phyloP scores from a whole-genome alignment of 2,329 filamentous ascomycete genomes.

The Colletotrichum truncatum region DNA sequence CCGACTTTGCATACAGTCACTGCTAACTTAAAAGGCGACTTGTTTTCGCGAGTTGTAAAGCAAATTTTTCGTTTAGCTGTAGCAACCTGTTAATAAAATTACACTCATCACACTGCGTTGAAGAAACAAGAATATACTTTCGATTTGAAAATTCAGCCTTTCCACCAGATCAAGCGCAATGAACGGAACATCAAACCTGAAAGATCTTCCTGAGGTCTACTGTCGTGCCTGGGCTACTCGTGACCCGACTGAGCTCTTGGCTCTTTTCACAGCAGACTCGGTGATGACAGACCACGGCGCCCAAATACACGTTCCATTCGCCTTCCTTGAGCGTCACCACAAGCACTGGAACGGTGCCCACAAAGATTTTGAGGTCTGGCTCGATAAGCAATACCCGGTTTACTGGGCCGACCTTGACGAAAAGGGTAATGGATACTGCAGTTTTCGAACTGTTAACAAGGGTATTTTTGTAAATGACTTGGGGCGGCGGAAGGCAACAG shows the following conservation, averaged over 20 bases:
- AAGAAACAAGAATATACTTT: neutral
- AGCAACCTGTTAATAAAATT: neutral
- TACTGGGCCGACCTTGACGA: conserved; percentile 15
- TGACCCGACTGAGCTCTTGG: neutral
- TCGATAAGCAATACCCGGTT: conserved; percentile 14
- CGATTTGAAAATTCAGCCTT: neutral
- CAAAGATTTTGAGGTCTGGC: conserved; percentile 15
- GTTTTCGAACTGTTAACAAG: conserved; percentile 21
- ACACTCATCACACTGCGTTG: neutral
- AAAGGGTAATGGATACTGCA: conserved; percentile 16
- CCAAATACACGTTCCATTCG: conserved; percentile 9
- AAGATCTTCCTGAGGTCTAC: conserved; percentile 11
- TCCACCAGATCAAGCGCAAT: neutral
- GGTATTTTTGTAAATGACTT: conserved; percentile 23
- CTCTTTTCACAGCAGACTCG: conserved; percentile 13
- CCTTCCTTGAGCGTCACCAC: conserved; percentile 21
- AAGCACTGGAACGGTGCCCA: conserved; percentile 25
- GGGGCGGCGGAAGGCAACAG: conserved; percentile 9
- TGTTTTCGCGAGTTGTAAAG: too few species aligned
- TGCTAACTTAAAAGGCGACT: neutral
- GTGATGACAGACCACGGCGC: conserved; percentile 24
- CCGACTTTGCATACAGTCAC: neutral
- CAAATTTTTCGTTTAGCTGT: neutral
- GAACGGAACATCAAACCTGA: neutral
- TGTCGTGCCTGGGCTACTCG: conserved; percentile 11